phyloP scores from a whole-genome alignment of 2,329 filamentous ascomycete species.

The Drechslerella dactyloides region DNA sequence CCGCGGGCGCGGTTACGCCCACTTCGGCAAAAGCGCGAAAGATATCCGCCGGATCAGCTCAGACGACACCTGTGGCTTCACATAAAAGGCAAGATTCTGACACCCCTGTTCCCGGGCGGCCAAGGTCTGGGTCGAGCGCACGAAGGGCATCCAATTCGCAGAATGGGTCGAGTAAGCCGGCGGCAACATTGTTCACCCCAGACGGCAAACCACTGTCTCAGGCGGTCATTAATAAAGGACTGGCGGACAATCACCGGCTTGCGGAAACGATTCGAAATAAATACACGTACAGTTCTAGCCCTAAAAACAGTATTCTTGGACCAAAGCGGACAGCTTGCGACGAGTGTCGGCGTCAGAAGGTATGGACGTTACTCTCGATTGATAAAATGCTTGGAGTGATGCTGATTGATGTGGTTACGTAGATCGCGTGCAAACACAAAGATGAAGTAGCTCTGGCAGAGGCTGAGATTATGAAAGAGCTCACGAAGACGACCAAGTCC shows the following conservation, averaged over 20 bases:
- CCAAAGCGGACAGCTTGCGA: slow-evolving; percentile 50
- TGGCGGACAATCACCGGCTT: slow-evolving; percentile 39
- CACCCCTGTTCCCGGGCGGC: slow-evolving; percentile 32
- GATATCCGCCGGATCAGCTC: slow-evolving; percentile 34
- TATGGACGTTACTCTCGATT: background rate
- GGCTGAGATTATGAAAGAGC: slow-evolving; percentile 47
- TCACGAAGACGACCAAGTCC: slow-evolving; percentile 19
- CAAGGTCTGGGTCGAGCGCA: slow-evolving; percentile 36
- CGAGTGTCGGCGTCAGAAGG: slow-evolving; percentile 51
- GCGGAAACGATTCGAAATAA: slow-evolving; percentile 45
- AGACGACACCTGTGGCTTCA: slow-evolving; percentile 33
- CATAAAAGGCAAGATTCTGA: slow-evolving; percentile 45
- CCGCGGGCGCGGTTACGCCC: slow-evolving; percentile 11
- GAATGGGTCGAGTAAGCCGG: slow-evolving; percentile 34
- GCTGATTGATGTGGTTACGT: background rate
- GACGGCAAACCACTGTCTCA: slow-evolving; percentile 46
- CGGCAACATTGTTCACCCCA: slow-evolving; percentile 26
- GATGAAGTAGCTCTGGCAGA: slow-evolving; percentile 45
- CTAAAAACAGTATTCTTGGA: slow-evolving; percentile 48
- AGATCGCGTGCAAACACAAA: slow-evolving; percentile 51
- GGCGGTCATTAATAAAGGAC: slow-evolving; percentile 44
- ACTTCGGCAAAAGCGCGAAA: slow-evolving; percentile 34
- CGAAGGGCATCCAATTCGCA: slow-evolving; percentile 31
- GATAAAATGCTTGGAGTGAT: background rate
- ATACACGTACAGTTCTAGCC: slow-evolving; percentile 40